Conservation (phyloP, 352 stramenopile species). For the Blastocystis sp. region DNA sequence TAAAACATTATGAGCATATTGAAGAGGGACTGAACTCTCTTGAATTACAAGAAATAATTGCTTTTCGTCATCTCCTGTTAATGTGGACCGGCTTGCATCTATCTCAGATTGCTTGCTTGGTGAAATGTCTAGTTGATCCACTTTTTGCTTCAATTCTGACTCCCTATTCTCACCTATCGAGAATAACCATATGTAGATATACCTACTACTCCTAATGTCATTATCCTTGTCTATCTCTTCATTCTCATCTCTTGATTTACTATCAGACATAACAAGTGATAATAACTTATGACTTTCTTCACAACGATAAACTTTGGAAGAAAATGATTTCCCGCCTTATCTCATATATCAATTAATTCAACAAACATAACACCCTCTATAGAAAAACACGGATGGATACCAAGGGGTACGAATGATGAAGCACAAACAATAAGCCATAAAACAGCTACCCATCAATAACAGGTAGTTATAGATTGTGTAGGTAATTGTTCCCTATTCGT, state of each 20-base stretch:
- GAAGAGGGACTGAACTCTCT: background rate
- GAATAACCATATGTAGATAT: background rate
- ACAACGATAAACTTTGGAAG: background rate
- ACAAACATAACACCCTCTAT: constrained; percentile 35
- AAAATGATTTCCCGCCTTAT: background rate
- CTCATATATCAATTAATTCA: background rate
- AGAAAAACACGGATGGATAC: constrained; percentile 51
- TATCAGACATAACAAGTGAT: background rate
- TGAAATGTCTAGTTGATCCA: background rate
- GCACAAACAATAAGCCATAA: constrained; percentile 4
- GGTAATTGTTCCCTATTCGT: background rate
- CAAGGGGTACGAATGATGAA: constrained; percentile 49
- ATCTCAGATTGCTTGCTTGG: background rate
- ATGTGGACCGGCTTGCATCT: background rate
- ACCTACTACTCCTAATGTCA: background rate
- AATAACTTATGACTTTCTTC: background rate
- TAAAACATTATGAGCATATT: background rate
- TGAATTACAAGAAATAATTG: background rate
- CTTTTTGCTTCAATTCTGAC: background rate
- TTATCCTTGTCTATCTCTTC: background rate
- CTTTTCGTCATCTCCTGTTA: background rate
- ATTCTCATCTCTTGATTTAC: background rate
- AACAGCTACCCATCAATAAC: background rate
- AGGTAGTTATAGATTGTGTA: background rate
- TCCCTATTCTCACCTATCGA: background rate